Conservation (phyloP, 148 eudicot species). For the Chenopodium suecicum region DNA sequence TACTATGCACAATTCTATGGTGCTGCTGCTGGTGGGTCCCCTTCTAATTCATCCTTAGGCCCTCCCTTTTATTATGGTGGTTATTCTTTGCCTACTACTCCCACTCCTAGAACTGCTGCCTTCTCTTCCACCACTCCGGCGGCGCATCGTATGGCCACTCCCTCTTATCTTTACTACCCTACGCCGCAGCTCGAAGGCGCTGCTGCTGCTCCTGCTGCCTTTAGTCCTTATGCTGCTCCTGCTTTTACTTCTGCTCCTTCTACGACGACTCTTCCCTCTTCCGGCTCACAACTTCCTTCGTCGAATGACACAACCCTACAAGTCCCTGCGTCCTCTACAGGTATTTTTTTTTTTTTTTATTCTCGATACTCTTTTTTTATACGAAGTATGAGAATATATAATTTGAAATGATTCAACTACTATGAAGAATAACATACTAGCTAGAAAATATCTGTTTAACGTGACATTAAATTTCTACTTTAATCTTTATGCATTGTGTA, state of each 20-base stretch:
- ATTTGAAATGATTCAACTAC: no score
- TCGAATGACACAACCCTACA: not conserved
- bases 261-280: conserved; percentile 4
- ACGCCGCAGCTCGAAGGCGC: conserved; percentile 11
- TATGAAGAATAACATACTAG: no score
- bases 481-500: no score
- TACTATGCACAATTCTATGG: conserved; percentile 62
- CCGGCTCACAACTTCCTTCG: not conserved
- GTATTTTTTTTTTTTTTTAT: not conserved
- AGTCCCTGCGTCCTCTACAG: conserved; percentile 25
- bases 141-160: conserved; percentile 25
- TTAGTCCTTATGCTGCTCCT: conserved; percentile 18
- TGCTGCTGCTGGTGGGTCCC: conserved; percentile 30
- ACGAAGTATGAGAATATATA: not conserved
- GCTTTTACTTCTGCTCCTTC: conserved; percentile 4
- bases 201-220: not conserved
- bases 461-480: no score
- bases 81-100: conserved; percentile 34
- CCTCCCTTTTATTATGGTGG: conserved; percentile 58
- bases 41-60: conserved; percentile 39
- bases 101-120: conserved; percentile 38
- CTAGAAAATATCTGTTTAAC: no score
- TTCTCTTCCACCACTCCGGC: conserved; percentile 36
- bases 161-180: conserved; percentile 33
- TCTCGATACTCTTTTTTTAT: not conserved